Base-by-base conservation (phyloP, 441 rosid genomes). In the Gossypium lobatum region DNA sequence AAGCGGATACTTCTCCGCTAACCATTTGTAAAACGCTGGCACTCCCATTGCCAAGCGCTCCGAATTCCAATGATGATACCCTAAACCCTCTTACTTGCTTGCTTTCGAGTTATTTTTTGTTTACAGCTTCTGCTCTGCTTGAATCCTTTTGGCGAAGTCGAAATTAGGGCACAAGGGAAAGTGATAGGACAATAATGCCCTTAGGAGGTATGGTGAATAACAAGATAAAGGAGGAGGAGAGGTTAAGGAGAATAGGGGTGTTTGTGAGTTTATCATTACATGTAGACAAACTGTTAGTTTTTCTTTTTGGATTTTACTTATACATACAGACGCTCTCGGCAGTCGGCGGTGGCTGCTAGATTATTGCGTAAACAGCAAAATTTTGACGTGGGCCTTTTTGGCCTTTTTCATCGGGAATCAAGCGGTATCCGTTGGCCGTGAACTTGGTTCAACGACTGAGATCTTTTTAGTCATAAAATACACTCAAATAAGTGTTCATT, bases 21-120 rank as follows among this genome's bases (percentile, higher is more conserved):
- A 64, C 97, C 97, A 91, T 18, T 88, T 81, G 80, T 91, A 88
- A 81, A 91, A 91, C 17, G 97, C 84, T 2, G 91, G 94, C 14
- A 89, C 94, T 72, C 91, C 93, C 97, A 89, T 91, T 21, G 23
- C 46, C 55, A 23, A 52, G 10, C 52, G 75, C 62, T 53, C 74
- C 76, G 37, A 60, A 66, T 64, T 23, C 64, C 69, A 73, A 21
- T 26, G 28, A 52, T 54, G 34, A 67, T 75, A 72, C 74, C 80
- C 83, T 64, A 69, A 55, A 34, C 66, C 70, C 23, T 68, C 16
- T 61, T 48, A n/a, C 16, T 54, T 42, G 16, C 64, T 25, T 10
- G 61, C 53, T 73, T 34, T 0, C 3, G 18, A 13, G n/a, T 42
- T 37, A 37, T 7, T 37, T 34, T 48, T 37, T 31, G 11, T 50